A percentile compares a stretch with the other conserved stretches of the same genome.
Evolutionary conservation across 129 eudicot genomes (phyloP).

Genomic region (Flaveria robusta): DNA sequence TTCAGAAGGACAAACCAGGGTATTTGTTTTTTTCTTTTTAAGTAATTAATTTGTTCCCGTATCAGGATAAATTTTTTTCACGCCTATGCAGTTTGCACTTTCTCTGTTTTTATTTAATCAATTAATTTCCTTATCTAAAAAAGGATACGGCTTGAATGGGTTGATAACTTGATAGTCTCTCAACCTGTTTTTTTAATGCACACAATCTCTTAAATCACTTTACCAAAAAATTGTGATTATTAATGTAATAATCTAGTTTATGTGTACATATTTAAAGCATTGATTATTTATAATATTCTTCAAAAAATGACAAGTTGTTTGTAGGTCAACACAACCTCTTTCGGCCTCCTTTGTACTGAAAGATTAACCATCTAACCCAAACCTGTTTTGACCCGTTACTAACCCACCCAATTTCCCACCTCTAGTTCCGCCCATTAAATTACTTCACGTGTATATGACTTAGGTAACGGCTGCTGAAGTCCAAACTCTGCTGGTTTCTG

Average conservation of each 20-base stretch:
- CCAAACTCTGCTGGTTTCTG: conserved; percentile 85
- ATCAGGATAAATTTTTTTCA: not conserved
- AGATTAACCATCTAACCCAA: not conserved
- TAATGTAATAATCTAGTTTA: not conserved
- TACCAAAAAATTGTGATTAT: not conserved
- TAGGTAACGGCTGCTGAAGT: conserved; percentile 91
- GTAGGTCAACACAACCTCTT: conserved; percentile 3
- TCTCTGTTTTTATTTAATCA: not conserved
- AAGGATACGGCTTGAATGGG: not conserved
- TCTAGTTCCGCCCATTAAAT: conserved; percentile 10
- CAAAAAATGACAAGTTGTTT: not conserved
- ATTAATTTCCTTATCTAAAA: conserved; percentile 2
- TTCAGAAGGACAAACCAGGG: conserved; percentile 77
- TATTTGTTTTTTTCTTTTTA: conserved; percentile 31
- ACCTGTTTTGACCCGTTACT: not conserved
- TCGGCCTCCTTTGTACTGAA: not conserved
- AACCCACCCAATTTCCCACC: not conserved
- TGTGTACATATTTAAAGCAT: not conserved
- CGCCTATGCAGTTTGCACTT: conserved; percentile 16
- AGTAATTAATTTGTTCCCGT: not conserved
- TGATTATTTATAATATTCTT: not conserved
- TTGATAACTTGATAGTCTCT: not conserved
- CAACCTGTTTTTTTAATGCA: not conserved
- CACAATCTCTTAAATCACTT: not conserved
- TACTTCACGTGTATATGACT: conserved; percentile 11